Evolutionary conservation across 192 early-diverging fungal species (phyloP), one percentile per base, ranked within the genome.

Genomic region (Spizellomyces punctatus): DNA sequence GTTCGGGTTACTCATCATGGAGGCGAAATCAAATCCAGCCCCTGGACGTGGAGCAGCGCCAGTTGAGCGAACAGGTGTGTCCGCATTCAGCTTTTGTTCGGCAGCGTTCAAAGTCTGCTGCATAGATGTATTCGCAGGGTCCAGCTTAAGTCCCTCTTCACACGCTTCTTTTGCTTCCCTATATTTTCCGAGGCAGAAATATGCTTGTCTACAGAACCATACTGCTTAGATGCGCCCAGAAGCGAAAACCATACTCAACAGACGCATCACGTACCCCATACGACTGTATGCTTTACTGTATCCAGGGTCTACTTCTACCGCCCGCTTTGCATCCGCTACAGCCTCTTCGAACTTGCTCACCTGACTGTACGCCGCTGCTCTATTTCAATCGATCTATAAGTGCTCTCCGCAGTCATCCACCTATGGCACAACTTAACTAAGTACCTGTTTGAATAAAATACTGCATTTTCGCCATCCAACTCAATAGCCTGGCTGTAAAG

Each of bases 391-490:
- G 36, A 6, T 61, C 42, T 52, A 5, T 17, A 71, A 46, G 17
- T 43, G 43, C 46, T 17, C 12, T 61, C 4, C 72, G 47, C 10
- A 21, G 45, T 16, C 36, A 67, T 47, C 10, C 41, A 59, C 16
- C 42, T 54, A 56, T 43, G 6, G 6, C 50, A 54, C 50, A n/a
- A 54, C 27, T 36, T 50, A 46, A 12, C 74, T 22, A 9, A 64
- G 57, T 82, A 93, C 90, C 96, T 85, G 88, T 99, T 99, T 14
- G 93, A 91, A 74, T 92, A 98, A 84, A 93, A 99, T n/a, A 99
- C 92, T 27, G 96, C 94, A 71, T 94, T 95, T 64, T 83, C 83
- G 10, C 73, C 63, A 72, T 96, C 90, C 21, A 95, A 78, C 47
- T 78, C 89, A 71, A 99, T 98, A 54, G 98, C 98, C 76, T 94